Conservation (phyloP, 164 flowering plant genomes). For the Akebia trifoliata region DNA sequence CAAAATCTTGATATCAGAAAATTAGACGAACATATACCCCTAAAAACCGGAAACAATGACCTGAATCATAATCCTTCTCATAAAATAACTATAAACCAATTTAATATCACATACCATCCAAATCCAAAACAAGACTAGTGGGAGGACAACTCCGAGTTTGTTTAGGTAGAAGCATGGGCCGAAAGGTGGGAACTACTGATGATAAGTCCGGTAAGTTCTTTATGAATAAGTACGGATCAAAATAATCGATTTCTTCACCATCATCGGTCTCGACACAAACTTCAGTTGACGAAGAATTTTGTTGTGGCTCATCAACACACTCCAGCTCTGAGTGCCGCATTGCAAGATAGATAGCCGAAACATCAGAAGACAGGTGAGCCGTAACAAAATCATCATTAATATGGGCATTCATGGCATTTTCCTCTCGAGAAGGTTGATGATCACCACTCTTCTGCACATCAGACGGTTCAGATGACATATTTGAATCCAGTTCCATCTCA, state of each 20-base stretch:
- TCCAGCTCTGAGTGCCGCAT: conserved; percentile 82
- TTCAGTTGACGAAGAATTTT: conserved; percentile 50
- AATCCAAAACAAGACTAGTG: conserved; percentile 88
- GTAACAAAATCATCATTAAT: conserved; percentile 35
- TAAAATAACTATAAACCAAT: neutral
- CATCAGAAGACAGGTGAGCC: conserved; percentile 53
- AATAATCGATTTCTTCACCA: conserved; percentile 72
- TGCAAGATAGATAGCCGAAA: conserved; percentile 80
- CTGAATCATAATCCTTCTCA: neutral
- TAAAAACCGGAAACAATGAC: no score
- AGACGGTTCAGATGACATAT: conserved; percentile 14
- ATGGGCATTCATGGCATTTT: conserved; percentile 18
- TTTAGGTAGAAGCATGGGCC: conserved; percentile 78
- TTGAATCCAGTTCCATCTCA: conserved; percentile 27
- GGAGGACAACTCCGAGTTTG: conserved; percentile 96
- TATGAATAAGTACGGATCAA: conserved; percentile 91
- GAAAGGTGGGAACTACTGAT: conserved; percentile 78
- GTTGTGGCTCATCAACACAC: conserved; percentile 69
- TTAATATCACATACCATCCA: conserved; percentile 66
- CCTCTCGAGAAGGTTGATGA: conserved; percentile 17
- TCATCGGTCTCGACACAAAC: conserved; percentile 58
- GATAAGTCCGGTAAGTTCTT: conserved; percentile 81
- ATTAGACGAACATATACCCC: no score
- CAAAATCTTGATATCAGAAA: conserved; percentile 8
- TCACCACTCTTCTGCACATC: conserved; percentile 12